These are phyloP conservation scores for Phytopythium aichiense DNA, from an alignment of 352 stramenopile genomes.

Conservation along the genomic window DNA sequence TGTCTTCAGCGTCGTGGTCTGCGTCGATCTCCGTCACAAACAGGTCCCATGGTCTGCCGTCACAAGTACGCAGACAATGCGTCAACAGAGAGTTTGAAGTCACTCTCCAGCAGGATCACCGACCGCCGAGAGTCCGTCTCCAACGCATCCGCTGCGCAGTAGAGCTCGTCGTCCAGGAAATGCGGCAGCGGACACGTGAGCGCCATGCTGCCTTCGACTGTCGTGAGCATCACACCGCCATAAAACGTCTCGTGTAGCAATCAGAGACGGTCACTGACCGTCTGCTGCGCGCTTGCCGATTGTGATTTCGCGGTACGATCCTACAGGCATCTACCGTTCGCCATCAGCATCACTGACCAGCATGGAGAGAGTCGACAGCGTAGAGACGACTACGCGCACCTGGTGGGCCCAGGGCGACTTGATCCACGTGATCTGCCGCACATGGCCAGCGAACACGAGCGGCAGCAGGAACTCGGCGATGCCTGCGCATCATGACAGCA, in stretches of 20 bases:
- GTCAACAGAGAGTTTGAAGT: neutral
- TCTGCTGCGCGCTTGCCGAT: conserved; percentile 35
- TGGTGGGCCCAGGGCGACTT: conserved; percentile 79
- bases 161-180: conserved; percentile 73
- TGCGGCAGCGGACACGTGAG: conserved; percentile 56
- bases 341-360: neutral
- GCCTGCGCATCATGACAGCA: conserved; percentile 14
- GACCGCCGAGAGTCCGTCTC: conserved; percentile 26
- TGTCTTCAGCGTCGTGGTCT: neutral
- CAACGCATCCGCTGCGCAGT: conserved; percentile 33
- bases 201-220: conserved; percentile 19
- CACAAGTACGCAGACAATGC: neutral
- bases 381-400: conserved; percentile 15
- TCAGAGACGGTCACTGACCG: conserved; percentile 10
- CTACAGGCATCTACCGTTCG: conserved; percentile 29
- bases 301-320: conserved; percentile 22
- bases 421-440: conserved; percentile 73
- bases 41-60: conserved; percentile 35
- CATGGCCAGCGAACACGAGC: conserved; percentile 73
- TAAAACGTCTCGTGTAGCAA: conserved; percentile 8
- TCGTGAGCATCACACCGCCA: neutral
- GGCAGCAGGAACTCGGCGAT: conserved; percentile 87
- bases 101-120: neutral
- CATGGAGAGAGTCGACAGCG: neutral
- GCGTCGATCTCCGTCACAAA: conserved; percentile 24